phyloP scores from a whole-genome alignment of 2,329 filamentous ascomycete species.

The Shiraia sp. region DNA sequence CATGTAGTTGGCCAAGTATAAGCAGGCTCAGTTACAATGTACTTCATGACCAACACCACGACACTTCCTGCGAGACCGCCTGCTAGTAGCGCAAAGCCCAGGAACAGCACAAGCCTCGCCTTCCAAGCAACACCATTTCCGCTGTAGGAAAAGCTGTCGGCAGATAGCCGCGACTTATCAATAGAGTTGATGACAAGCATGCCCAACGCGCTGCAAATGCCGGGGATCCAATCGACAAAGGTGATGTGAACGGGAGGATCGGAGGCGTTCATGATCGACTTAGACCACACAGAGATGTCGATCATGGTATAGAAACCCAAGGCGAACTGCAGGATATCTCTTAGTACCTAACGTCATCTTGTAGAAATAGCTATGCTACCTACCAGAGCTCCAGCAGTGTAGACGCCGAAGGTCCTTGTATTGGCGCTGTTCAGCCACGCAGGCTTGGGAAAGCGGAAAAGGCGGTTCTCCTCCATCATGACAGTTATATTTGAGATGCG shows the following conservation, averaged over 20 bases:
- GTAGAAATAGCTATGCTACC: conserved; percentile 20
- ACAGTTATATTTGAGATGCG: conserved; percentile 3
- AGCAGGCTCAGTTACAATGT: conserved; percentile 56
- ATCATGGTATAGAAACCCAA: conserved; percentile 72
- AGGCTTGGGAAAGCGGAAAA: conserved; percentile 70
- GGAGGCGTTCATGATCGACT: conserved; percentile 63
- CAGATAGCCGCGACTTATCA: conserved; percentile 67
- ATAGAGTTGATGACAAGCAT: conserved; percentile 76
- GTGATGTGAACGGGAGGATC: conserved; percentile 62
- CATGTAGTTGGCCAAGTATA: conserved; percentile 66
- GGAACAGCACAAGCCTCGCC: conserved; percentile 67
- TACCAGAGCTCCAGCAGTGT: conserved; percentile 68
- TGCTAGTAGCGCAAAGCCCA: conserved; percentile 71
- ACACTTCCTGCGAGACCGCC: conserved; percentile 69
- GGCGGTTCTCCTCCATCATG: conserved; percentile 56
- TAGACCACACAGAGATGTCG: conserved; percentile 67
- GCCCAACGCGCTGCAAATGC: conserved; percentile 69
- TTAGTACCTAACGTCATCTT: conserved; percentile 2
- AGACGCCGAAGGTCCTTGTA: conserved; percentile 67
- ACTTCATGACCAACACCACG: conserved; percentile 70
- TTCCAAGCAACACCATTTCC: conserved; percentile 72
- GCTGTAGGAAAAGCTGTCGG: conserved; percentile 67
- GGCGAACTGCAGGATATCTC: conserved; percentile 58
- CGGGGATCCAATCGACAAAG: conserved; percentile 73
- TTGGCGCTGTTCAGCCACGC: conserved; percentile 69